phyloP scores from a whole-genome alignment of 805 yeast genomes.

The Dipodascus geniculatus region DNA sequence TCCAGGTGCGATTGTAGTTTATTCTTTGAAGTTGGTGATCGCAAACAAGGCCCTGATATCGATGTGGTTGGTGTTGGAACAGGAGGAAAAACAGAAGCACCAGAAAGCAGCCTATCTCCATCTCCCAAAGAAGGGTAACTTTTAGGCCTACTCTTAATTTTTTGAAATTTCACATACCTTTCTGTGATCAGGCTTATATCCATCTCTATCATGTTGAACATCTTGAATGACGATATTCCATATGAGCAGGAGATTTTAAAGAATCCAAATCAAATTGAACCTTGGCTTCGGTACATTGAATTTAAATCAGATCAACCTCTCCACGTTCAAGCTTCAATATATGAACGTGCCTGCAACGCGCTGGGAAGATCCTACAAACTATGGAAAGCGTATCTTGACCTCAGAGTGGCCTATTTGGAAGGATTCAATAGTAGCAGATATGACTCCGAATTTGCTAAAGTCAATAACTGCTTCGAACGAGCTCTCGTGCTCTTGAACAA shows the following conservation, averaged over 20 bases:
- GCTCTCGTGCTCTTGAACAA: slow-evolving; percentile 33
- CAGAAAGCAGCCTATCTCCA: slow-evolving; percentile 1
- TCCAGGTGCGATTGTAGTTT: not conserved
- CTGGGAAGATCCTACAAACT: slow-evolving; percentile 38
- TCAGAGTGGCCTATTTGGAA: slow-evolving; percentile 26
- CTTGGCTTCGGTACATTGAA: slow-evolving; percentile 32
- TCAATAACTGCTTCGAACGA: slow-evolving; percentile 36
- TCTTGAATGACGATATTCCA: slow-evolving; percentile 17
- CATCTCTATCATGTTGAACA: slow-evolving; percentile 5
- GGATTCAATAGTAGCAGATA: slow-evolving; percentile 20
- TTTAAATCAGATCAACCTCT: slow-evolving; percentile 20
- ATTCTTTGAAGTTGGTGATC: too few species aligned
- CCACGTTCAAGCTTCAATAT: slow-evolving; percentile 28
- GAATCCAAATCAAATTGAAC: slow-evolving; percentile 25
- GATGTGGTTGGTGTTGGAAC: not conserved
- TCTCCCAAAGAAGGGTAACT: slow-evolving; percentile 1
- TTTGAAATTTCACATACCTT: not conserved
- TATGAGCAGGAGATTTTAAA: slow-evolving; percentile 35
- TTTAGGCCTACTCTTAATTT: not conserved
- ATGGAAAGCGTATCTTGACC: slow-evolving; percentile 41
- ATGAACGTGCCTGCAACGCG: slow-evolving; percentile 38
- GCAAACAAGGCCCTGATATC: too few species aligned
- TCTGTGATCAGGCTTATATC: not conserved
- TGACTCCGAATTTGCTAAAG: slow-evolving; percentile 24
- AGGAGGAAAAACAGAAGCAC: not conserved